Evolutionary conservation across 176 grass and related monocot genomes (phyloP).

Genomic region (Musa itinerans): DNA sequence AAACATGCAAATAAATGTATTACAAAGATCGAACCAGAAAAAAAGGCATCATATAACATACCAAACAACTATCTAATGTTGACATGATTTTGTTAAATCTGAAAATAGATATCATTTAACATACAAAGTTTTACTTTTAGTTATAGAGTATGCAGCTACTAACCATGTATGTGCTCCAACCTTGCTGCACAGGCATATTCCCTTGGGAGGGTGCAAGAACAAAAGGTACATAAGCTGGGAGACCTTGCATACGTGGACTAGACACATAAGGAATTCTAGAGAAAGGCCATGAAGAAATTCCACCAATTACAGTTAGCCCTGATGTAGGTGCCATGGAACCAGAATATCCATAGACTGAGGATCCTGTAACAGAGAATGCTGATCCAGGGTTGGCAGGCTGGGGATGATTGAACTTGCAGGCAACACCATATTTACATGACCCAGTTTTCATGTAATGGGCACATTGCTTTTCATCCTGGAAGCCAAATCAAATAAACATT

Average conservation of each 20-base stretch:
- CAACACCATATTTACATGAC: conserved; percentile 16
- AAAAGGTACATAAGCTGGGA: conserved; percentile 17
- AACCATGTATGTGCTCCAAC: conserved; percentile 30
- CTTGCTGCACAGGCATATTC: conserved; percentile 14
- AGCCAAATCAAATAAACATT: background rate
- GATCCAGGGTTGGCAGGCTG: conserved; percentile 14
- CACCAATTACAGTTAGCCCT: conserved; percentile 6
- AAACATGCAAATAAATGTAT: too few species aligned
- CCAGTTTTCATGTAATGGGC: conserved; percentile 11
- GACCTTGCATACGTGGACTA: conserved; percentile 27
- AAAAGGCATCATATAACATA: too few species aligned
- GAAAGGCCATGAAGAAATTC: conserved; percentile 26
- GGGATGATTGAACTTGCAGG: conserved; percentile 43
- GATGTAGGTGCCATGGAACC: conserved; percentile 17
- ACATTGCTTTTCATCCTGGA: conserved; percentile 11
- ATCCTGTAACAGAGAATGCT: conserved; percentile 4
- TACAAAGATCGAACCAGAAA: too few species aligned
- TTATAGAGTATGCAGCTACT: background rate
- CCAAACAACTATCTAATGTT: too few species aligned
- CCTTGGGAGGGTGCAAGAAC: conserved; percentile 17
- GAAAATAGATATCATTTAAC: background rate
- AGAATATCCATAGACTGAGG: conserved; percentile 22
- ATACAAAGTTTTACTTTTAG: conserved; percentile 1
- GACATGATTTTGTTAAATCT: background rate
- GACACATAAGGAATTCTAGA: conserved; percentile 18